A percentile compares a stretch with the other conserved stretches of the same genome.
phyloP scores from a whole-genome alignment of 2,329 filamentous ascomycete species.

The Didymella pinodella region DNA sequence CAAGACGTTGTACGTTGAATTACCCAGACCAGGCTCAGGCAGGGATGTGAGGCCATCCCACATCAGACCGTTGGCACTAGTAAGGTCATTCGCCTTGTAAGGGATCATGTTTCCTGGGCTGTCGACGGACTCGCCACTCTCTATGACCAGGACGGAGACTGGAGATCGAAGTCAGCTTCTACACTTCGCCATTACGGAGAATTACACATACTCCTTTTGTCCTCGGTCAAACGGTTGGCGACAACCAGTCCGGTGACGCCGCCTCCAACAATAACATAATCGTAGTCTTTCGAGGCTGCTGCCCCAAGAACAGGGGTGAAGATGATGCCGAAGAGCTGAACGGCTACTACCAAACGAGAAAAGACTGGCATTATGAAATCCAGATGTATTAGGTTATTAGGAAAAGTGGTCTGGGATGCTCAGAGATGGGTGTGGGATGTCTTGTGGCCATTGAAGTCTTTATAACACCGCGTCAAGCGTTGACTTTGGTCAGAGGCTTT shows the following conservation, averaged over 20 bases:
- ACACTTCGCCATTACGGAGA: neutral
- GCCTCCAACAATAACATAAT: constrained; percentile 46
- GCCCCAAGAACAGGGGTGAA: constrained; percentile 30
- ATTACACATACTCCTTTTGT: constrained; percentile 31
- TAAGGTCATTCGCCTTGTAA: constrained; percentile 37
- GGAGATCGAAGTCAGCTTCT: constrained; percentile 5
- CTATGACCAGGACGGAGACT: constrained; percentile 41
- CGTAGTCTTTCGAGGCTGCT: constrained; percentile 28
- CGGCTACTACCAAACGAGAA: constrained; percentile 37
- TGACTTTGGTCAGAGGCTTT: constrained; percentile 22
- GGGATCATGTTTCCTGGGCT: constrained; percentile 36
- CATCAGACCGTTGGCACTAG: constrained; percentile 30
- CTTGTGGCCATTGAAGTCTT: constrained; percentile 25
- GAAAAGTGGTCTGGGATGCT: constrained; percentile 24
- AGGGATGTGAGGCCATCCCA: constrained; percentile 34
- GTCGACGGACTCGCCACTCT: constrained; percentile 38
- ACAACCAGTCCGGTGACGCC: constrained; percentile 42
- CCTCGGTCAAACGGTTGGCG: constrained; percentile 39
- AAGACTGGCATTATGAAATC: constrained; percentile 35
- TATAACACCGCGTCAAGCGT: constrained; percentile 26
- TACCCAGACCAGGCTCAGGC: constrained; percentile 34
- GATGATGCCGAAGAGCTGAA: constrained; percentile 35
- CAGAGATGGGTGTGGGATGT: constrained; percentile 9
- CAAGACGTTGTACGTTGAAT: constrained; percentile 30
- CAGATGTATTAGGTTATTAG: constrained; percentile 22